Base-by-base conservation (phyloP, 2,329 filamentous ascomycete species). In the Xylariaceae sp. region DNA sequence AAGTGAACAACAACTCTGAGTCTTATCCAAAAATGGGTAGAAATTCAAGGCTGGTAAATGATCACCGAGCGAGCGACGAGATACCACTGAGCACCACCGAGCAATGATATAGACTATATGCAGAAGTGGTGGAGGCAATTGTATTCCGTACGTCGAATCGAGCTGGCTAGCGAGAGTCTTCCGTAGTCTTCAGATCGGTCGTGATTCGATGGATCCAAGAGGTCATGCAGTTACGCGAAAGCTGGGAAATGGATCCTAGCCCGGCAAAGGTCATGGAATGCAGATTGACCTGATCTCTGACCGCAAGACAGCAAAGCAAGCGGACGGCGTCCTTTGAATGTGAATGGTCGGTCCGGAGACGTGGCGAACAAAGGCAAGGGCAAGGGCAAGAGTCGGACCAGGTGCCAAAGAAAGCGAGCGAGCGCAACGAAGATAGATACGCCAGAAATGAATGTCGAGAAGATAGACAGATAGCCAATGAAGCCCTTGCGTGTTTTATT, bases 371-470 rank as follows among this genome's bases (percentile, higher is more conserved):
- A 71, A 72, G 70, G 65, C 67, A 56, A 55, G 62, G 63, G 61
- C 56, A 66, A 62, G 56, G 62, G 23, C 23, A 30, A 30, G 23
- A 30, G 23, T 30, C 23, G 23, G 23, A 30, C 23, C 23, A 30
- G 62, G 59, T 66, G 66, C 68, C 69, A 71, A 70, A 66, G 62
- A 67, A 68, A 71, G 67, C 64, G 69, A 70, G 67, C 66, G 67
- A 70, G 67, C 66, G 67, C 60, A 65, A 65, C 65, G 61, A 64
- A 64, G 61, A 65, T 63, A 55, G 61, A 65, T 63, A 55, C 58
- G 63, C 62, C 61, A 62, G 65, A 68, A 71, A 71, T 62, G 69
- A 72, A 65, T 55, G 69, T 70, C 66, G 63, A 70, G 65, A 65
- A 66, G 63, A 57, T 64, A 68, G 58, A 56, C 59, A 59, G 58